Conservation (phyloP, 805 yeast species). For the Saturnispora gosingensis region DNA sequence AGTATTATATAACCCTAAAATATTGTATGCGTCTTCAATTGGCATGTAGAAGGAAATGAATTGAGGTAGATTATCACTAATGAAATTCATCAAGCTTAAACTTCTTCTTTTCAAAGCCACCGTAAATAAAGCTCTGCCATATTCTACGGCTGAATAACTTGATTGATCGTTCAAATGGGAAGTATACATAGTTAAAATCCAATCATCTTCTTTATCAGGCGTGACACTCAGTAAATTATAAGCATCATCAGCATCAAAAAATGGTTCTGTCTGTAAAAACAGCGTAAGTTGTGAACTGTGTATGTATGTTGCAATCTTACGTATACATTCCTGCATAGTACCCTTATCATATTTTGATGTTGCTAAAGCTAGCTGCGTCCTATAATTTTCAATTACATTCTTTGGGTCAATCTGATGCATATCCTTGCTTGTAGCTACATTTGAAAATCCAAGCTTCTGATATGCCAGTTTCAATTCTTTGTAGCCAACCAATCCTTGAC, state of each 20-base stretch:
- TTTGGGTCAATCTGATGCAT: slow-evolving; percentile 19
- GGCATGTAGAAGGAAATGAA: slow-evolving; percentile 13
- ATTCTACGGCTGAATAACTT: slow-evolving; percentile 32
- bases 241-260: slow-evolving; percentile 38
- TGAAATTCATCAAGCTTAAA: slow-evolving; percentile 44
- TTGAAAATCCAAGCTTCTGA: slow-evolving; percentile 21
- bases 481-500: slow-evolving; percentile 45
- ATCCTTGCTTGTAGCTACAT: slow-evolving; percentile 16
- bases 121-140: slow-evolving; percentile 50
- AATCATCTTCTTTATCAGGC: slow-evolving; percentile 53
- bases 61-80: slow-evolving; percentile 36
- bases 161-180: slow-evolving; percentile 45
- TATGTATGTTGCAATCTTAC: slow-evolving; percentile 31
- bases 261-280: slow-evolving; percentile 39
- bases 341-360: slow-evolving; percentile 18
- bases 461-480: slow-evolving; percentile 31
- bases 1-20: slow-evolving; percentile 39
- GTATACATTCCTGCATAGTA: slow-evolving; percentile 31
- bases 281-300: slow-evolving; percentile 28
- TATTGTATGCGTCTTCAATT: slow-evolving; percentile 34
- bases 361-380: slow-evolving; percentile 18
- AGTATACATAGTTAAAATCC: slow-evolving; percentile 66
- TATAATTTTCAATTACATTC: slow-evolving; percentile 22
- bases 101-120: slow-evolving; percentile 53
- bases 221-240: slow-evolving; percentile 43